A percentile compares a stretch with the other conserved stretches of the same genome.
Evolutionary conservation across 2,329 filamentous ascomycete genomes (phyloP).

Genomic region (Pestalotiopsis sp.): DNA sequence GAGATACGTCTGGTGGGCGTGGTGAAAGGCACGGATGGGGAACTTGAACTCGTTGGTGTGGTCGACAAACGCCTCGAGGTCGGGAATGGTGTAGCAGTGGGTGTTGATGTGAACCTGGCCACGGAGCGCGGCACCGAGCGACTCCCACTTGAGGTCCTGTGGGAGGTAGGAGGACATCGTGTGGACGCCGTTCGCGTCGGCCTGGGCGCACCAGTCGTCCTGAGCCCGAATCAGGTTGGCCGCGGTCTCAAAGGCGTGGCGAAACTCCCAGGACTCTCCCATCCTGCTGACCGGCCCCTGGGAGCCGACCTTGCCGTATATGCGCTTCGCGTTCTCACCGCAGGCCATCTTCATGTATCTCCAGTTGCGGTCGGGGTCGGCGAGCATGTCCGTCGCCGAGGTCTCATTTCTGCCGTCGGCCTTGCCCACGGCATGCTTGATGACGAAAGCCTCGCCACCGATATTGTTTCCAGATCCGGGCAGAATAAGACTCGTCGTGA

Average conservation of each 20-base stretch:
- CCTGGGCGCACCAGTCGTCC: conserved; percentile 68
- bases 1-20: conserved; percentile 68
- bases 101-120: conserved; percentile 71
- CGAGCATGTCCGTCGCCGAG: conserved; percentile 64
- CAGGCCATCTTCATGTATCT: conserved; percentile 79
- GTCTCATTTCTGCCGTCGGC: conserved; percentile 63
- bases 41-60: conserved; percentile 75
- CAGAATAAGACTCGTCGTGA: conserved; percentile 67
- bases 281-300: conserved; percentile 61
- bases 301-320: conserved; percentile 58
- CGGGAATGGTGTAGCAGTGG: conserved; percentile 71
- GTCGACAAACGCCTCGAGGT: conserved; percentile 69
- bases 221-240: conserved; percentile 57
- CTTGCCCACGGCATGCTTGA: conserved; percentile 68
- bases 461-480: conserved; percentile 75
- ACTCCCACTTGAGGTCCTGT: conserved; percentile 64
- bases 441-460: conserved; percentile 68
- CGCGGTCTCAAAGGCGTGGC: conserved; percentile 68
- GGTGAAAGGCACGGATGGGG: conserved; percentile 66
- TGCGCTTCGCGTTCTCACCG: conserved; percentile 68
- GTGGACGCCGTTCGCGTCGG: conserved; percentile 50
- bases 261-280: conserved; percentile 70
- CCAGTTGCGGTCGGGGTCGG: conserved; percentile 66
- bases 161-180: conserved; percentile 61
- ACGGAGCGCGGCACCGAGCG: conserved; percentile 61